Evolutionary conservation across 768 basidiomycete genomes (phyloP).

Genomic region (Hemileccinum impolitum): DNA sequence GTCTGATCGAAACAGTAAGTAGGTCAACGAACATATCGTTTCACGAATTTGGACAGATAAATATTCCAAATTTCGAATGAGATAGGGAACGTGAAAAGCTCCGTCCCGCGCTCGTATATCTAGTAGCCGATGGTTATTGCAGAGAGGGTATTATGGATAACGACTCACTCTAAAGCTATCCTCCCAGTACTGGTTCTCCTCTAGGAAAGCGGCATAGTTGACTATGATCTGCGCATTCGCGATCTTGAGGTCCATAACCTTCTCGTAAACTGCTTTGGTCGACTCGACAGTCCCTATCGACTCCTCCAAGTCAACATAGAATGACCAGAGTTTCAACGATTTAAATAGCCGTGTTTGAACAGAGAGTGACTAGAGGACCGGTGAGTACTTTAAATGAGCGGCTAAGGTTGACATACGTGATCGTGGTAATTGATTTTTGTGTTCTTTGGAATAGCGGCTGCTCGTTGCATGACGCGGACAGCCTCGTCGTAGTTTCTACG

Average conservation of each 20-base stretch:
- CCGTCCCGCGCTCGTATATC: conserved; percentile 97
- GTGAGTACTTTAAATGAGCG: conserved; percentile 11
- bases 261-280: conserved; percentile 91
- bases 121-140: conserved; percentile 26
- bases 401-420: conserved; percentile 54
- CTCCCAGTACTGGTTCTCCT: conserved; percentile 97
- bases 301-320: conserved; percentile 97
- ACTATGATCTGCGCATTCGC: conserved; percentile 98
- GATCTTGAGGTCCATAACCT: conserved; percentile 92
- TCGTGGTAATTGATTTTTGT: conserved; percentile 91
- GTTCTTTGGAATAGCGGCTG: conserved; percentile 86
- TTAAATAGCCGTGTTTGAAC: conserved; percentile 94
- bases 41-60: conserved; percentile 94
- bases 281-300: conserved; percentile 93
- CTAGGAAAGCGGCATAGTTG: conserved; percentile 95
- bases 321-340: conserved; percentile 97
- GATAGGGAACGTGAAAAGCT: conserved; percentile 95
- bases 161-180: conserved; percentile 94
- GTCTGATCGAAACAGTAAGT: not conserved
- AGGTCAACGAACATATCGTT: conserved; percentile 75
- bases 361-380: conserved; percentile 57
- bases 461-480: conserved; percentile 94
- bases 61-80: conserved; percentile 99
- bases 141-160: not conserved
- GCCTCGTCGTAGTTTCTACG: conserved; percentile 96